Evolutionary conservation across 2,329 filamentous ascomycete genomes (phyloP).

Genomic region (Fusarium humuli): DNA sequence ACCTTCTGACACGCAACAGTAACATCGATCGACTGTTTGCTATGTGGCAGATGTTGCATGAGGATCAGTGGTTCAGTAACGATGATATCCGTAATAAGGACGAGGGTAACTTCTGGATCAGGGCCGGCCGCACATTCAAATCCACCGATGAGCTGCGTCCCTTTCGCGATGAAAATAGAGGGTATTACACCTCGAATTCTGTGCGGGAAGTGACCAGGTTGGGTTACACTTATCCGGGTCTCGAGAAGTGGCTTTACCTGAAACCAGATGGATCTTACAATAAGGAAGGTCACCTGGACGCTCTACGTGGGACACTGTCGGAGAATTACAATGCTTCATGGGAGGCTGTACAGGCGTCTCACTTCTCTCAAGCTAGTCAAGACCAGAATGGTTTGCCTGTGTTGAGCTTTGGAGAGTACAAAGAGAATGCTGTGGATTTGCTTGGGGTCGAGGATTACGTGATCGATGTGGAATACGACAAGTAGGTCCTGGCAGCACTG

Average conservation of each 20-base stretch:
- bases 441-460: neutral
- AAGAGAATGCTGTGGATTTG: neutral
- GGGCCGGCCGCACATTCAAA: neutral
- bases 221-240: neutral
- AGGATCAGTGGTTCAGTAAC: neutral
- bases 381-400: neutral
- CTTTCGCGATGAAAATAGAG: neutral
- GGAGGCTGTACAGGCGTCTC: neutral
- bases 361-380: neutral
- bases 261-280: neutral
- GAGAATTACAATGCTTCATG: neutral
- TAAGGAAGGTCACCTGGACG: neutral
- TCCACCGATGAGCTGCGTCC: neutral
- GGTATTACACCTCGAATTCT: neutral
- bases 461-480: neutral
- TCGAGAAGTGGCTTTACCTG: neutral
- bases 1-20: neutral
- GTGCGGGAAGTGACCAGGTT: neutral
- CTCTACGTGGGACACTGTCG: neutral
- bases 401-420: neutral
- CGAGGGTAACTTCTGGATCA: neutral
- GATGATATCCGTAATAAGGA: neutral
- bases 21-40: neutral
- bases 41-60: neutral
- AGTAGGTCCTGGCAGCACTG: neutral